Conservation (phyloP, 169 alveolate genomes). For the Perkinsus chesapeaki region DNA sequence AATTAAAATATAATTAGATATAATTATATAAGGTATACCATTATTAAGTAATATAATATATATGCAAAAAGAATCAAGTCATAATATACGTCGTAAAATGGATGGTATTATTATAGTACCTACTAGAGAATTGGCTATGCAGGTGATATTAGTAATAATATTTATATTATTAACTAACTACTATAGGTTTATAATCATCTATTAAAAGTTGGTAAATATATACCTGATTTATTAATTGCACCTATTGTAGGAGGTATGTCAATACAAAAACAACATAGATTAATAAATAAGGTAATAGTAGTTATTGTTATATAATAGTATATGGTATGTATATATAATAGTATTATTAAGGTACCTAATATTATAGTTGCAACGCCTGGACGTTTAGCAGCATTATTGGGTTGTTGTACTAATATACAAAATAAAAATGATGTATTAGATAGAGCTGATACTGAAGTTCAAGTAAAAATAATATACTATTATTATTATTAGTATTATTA, state of each 20-base stretch:
- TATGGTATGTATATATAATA: neutral
- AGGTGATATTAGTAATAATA: no score
- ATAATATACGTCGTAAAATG: neutral
- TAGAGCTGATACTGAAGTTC: neutral
- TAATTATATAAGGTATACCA: neutral
- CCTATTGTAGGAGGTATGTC: neutral
- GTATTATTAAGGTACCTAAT: neutral
- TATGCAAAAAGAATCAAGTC: neutral
- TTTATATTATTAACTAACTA: no score
- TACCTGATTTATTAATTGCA: neutral
- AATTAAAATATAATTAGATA: neutral
- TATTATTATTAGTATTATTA: neutral
- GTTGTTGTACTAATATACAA: neutral
- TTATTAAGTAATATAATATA: neutral
- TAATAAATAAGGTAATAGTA: neutral
- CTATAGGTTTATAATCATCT: neutral
- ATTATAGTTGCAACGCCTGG: neutral
- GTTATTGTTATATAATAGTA: neutral
- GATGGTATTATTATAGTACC: neutral
- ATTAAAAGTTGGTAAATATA: neutral
- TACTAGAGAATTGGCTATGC: neutral
- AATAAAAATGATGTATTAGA: neutral
- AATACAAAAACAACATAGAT: neutral
- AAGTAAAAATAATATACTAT: neutral
- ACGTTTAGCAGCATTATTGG: neutral